Percentiles rank a stretch among this genome's conserved stretches.
These are phyloP conservation scores for Yamadazyma songkhlaensis DNA, from an alignment of 1,139 yeast genomes.

Conservation along the genomic window DNA sequence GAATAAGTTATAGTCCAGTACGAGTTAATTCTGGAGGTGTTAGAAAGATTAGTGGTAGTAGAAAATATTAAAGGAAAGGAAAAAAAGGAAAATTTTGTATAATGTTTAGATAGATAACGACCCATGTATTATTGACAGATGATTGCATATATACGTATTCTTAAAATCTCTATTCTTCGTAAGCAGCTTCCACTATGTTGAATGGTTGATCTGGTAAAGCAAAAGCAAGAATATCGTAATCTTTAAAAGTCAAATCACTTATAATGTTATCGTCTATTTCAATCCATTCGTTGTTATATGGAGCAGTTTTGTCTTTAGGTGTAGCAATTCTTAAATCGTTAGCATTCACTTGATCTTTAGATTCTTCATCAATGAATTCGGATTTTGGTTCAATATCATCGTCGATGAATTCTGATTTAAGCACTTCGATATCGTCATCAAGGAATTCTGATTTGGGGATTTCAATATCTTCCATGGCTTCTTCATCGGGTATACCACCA, in stretches of 20 bases:
- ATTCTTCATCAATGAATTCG: slow-evolving; percentile 5
- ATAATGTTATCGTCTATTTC: slow-evolving; percentile 28
- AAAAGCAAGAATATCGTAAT: slow-evolving; percentile 43
- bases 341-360: slow-evolving; percentile 5
- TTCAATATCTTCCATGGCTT: slow-evolving; percentile 24
- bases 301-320: slow-evolving; percentile 39
- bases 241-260: slow-evolving; percentile 27
- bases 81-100: slow-evolving; percentile 1
- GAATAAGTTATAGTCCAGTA: slow-evolving; percentile 16
- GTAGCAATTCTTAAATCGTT: slow-evolving; percentile 35
- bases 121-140: slow-evolving; percentile 1
- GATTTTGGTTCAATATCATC: slow-evolving; percentile 12
- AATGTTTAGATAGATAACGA: slow-evolving; percentile 3
- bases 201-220: slow-evolving; percentile 35
- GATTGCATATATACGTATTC: slow-evolving; percentile 1
- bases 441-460: slow-evolving; percentile 27
- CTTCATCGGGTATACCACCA: slow-evolving; percentile 42
- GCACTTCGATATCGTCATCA: slow-evolving; percentile 25
- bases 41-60: slow-evolving; percentile 34
- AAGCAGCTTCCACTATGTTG: slow-evolving; percentile 39
- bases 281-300: slow-evolving; percentile 42
- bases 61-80: slow-evolving; percentile 8
- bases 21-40: slow-evolving; percentile 39
- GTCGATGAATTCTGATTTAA: slow-evolving; percentile 25
- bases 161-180: slow-evolving; percentile 26